These are phyloP conservation scores for Trichosporon sp. DNA, from an alignment of 1,284 basidiomycete genomes.

Conservation along the genomic window DNA sequence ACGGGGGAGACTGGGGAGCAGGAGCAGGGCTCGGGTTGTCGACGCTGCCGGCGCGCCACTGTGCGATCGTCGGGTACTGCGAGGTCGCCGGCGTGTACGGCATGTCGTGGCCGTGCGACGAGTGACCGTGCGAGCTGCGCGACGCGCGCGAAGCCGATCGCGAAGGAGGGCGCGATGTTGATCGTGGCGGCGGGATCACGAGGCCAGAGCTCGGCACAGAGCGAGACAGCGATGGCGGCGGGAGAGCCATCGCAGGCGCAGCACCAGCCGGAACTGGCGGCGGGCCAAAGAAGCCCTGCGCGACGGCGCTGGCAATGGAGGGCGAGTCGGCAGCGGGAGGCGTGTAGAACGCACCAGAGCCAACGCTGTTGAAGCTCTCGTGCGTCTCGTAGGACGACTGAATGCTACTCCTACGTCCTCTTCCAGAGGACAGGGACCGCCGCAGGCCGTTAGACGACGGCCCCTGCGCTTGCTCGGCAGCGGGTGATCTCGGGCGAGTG, in stretches of 20 bases:
- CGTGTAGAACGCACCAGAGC: neutral
- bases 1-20: neutral
- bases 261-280: neutral
- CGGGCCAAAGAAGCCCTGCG: neutral
- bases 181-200: neutral
- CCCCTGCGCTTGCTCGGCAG: neutral
- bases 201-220: neutral
- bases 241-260: neutral
- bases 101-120: neutral
- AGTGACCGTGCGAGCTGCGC: constrained; percentile 1
- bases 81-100: neutral
- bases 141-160: neutral
- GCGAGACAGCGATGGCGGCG: neutral
- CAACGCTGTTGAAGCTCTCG: neutral
- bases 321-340: neutral
- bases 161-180: neutral
- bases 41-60: neutral
- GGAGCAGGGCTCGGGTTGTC: neutral
- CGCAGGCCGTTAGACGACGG: neutral
- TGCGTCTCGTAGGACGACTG: constrained; percentile 2
- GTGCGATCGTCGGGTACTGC: neutral
- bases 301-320: neutral
- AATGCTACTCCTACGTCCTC: neutral
- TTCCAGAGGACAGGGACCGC: neutral
- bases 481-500: neutral